A percentile compares a stretch with the other conserved stretches of the same genome.
Evolutionary conservation across 495 filamentous ascomycete species (phyloP).

Genomic region (Cercophora scortea): DNA sequence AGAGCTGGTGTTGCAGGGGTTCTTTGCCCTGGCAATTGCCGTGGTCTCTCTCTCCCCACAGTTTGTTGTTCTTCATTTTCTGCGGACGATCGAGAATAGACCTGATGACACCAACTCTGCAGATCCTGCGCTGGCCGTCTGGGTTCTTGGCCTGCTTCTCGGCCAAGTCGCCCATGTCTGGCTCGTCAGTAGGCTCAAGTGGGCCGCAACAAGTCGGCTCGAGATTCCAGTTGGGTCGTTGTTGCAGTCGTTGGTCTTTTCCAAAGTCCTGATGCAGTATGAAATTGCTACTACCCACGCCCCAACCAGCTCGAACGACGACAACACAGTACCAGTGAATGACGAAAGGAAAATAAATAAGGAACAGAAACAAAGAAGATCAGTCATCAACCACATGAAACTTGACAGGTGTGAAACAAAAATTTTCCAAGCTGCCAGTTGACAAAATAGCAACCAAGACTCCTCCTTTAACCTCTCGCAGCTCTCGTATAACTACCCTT

Average conservation of each 20-base stretch:
- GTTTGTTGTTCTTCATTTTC: constrained; percentile 49
- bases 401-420: constrained; percentile 25
- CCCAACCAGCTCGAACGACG: too few species aligned
- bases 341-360: constrained; percentile 1
- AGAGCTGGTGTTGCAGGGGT: constrained; percentile 39
- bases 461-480: background rate
- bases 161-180: constrained; percentile 41
- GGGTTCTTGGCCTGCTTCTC: constrained; percentile 49
- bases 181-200: constrained; percentile 49
- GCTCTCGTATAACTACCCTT: constrained; percentile 55
- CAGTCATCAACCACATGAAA: constrained; percentile 32
- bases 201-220: constrained; percentile 51
- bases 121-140: constrained; percentile 38
- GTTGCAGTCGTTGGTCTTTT: constrained; percentile 58
- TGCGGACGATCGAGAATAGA: constrained; percentile 47
- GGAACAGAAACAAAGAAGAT: constrained; percentile 12
- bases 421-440: constrained; percentile 1
- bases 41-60: constrained; percentile 54
- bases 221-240: constrained; percentile 52
- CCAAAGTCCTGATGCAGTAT: constrained; percentile 60
- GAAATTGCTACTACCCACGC: constrained; percentile 48
- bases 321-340: background rate
- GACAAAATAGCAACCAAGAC: background rate
- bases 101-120: constrained; percentile 16
- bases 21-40: constrained; percentile 39